A percentile compares a stretch with the other conserved stretches of the same genome.
Conservation (phyloP, 2,329 filamentous ascomycete genomes). For the Diplodia sapinea region DNA sequence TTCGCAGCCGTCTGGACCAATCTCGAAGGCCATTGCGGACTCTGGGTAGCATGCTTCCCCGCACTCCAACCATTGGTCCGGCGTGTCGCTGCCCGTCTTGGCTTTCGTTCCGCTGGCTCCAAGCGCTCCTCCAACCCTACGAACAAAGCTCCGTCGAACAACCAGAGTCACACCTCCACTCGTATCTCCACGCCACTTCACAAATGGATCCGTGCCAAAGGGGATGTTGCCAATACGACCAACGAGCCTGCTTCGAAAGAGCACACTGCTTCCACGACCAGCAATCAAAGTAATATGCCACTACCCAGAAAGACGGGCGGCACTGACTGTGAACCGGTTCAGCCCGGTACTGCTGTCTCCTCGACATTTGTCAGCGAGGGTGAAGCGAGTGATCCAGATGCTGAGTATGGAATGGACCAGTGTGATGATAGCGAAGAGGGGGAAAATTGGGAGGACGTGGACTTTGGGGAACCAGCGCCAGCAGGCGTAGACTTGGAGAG, state of each 20-base stretch:
- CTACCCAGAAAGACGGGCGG: neutral
- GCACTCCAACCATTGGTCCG: slow-evolving; percentile 50
- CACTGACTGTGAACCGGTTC: neutral
- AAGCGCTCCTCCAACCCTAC: slow-evolving; percentile 1
- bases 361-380: neutral
- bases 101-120: slow-evolving; percentile 30
- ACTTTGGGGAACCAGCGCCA: neutral
- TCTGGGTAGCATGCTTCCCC: slow-evolving; percentile 53
- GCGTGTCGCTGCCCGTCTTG: slow-evolving; percentile 40
- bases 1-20: slow-evolving; percentile 50
- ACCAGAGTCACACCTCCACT: neutral
- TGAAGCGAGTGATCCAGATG: neutral
- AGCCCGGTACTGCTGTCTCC: neutral
- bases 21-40: slow-evolving; percentile 51
- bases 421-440: neutral
- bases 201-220: neutral
- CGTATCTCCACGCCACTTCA: slow-evolving; percentile 7
- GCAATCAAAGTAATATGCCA: neutral
- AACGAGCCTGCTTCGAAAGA: neutral
- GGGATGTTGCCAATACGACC: neutral
- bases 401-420: neutral
- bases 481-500: neutral
- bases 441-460: slow-evolving; percentile 2
- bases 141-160: neutral
- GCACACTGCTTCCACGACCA: neutral